Percentiles rank a stretch among this genome's conserved stretches.
Evolutionary conservation across 1,139 yeast genomes (phyloP).

Genomic region (Saccharomycopsis hybrid): DNA sequence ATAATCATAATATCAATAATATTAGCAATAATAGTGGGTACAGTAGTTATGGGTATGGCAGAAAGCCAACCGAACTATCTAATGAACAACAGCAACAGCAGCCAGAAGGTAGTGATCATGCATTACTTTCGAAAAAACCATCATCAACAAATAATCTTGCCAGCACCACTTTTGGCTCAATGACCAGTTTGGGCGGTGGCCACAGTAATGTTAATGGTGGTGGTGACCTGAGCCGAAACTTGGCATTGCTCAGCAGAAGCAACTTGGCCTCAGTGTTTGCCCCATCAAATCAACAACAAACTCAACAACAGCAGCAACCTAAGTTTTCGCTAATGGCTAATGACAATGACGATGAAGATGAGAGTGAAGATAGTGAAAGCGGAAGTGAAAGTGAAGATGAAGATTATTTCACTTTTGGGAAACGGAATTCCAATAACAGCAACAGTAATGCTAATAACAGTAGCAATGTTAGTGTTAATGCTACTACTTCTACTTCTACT

Average conservation of each 20-base stretch:
- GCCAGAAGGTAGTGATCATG: not conserved
- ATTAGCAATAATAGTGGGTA: not conserved
- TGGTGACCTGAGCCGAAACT: slow-evolving; percentile 1
- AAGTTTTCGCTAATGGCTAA: slow-evolving; percentile 2
- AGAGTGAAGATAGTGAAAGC: slow-evolving; percentile 1
- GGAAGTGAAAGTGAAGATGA: slow-evolving; percentile 10
- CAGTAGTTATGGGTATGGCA: not conserved
- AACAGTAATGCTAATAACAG: slow-evolving; percentile 18
- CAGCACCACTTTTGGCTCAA: not conserved
- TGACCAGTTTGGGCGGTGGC: not conserved
- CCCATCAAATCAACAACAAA: not conserved
- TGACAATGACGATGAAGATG: slow-evolving; percentile 6
- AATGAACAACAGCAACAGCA: not conserved
- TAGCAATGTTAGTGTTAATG: slow-evolving; percentile 2
- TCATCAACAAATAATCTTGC: slow-evolving; percentile 16
- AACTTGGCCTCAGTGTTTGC: not conserved
- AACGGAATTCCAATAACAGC: slow-evolving; percentile 19
- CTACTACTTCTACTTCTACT: not conserved
- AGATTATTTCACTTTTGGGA: slow-evolving; percentile 2
- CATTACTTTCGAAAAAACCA: slow-evolving; percentile 6
- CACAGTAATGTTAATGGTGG: not conserved
- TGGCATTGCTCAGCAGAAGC: not conserved
- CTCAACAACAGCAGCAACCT: not conserved
- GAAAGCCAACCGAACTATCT: not conserved
- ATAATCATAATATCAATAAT: not conserved